These are phyloP conservation scores for Aspergillus fischeri DNA, from an alignment of 2,329 filamentous ascomycete species.

Conservation along the genomic window DNA sequence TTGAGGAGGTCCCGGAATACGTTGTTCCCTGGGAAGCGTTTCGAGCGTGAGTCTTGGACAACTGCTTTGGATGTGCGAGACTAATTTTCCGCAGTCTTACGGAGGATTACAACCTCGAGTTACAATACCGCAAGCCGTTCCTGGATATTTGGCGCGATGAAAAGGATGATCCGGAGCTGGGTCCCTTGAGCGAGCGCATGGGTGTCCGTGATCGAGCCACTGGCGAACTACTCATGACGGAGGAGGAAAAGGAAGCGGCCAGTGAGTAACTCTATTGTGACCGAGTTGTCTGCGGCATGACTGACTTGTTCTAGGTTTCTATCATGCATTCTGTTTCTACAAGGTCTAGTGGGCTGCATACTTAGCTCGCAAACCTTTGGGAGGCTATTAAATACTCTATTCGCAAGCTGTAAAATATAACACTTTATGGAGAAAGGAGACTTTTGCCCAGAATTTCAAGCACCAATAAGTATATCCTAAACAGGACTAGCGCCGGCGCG, in stretches of 20 bases:
- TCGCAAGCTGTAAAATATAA: background rate
- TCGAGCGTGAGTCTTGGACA: constrained; percentile 55
- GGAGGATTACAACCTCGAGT: constrained; percentile 92
- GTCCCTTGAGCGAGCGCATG: constrained; percentile 91
- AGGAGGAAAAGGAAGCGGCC: constrained; percentile 89
- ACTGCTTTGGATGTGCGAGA: background rate
- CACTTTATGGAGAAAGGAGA: too few relatives aligned
- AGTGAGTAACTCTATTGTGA: constrained; percentile 38
- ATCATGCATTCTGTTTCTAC: constrained; percentile 94
- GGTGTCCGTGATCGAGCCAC: constrained; percentile 71
- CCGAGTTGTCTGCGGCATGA: background rate
- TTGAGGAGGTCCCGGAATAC: constrained; percentile 94
- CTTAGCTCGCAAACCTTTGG: background rate
- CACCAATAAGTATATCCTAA: constrained; percentile 19
- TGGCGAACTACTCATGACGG: constrained; percentile 64
- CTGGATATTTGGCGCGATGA: constrained; percentile 87
- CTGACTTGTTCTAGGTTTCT: constrained; percentile 55
- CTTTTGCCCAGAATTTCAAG: constrained; percentile 1
- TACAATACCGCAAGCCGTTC: constrained; percentile 91
- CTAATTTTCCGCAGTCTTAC: constrained; percentile 54
- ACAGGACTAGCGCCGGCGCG: constrained; percentile 30
- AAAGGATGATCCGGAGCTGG: constrained; percentile 76
- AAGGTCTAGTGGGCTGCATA: constrained; percentile 61
- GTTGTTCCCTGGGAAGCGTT: constrained; percentile 98
- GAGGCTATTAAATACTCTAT: background rate